Base-by-base conservation (phyloP, 495 filamentous ascomycete species). In the Neurospora hispaniola region DNA sequence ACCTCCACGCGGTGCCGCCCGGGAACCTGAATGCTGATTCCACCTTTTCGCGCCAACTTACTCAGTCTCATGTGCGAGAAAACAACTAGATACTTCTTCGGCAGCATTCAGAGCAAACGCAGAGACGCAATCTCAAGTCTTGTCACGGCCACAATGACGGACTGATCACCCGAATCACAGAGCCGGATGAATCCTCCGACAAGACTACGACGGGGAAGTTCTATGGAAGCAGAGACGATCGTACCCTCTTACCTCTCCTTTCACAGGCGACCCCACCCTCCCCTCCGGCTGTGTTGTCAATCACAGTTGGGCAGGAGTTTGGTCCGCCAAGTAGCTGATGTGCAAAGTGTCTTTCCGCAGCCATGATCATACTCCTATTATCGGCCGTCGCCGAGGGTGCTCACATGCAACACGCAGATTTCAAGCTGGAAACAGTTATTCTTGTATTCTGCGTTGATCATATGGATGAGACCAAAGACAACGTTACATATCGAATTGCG, bases 331-430 rank as follows among this genome's bases (percentile, higher is more conserved):
- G 14, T 35, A 66, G 54, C 54, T 66, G 54, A 38, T 38, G 54
- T 66, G 54, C 54, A 66, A 66, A 66, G 54, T 66, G 54, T 66
- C 54, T 66, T 66, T 66, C 54, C 54, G 54, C 54, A 66, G 54
- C 54, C 18, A 66, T 38, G 12, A 31, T 18, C 54, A 62, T 31
- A 27, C 27, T 62, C 54, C 46, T 54, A n/a, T 23, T 12, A 62
- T 16, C 54, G 54, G 54, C 54, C 54, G 27, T 66, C 54, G 54
- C 54, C 54, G 54, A 31, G 27, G 6, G 54, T 31, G 54, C 23
- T 66, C 54, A 66, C 23, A 31, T 66, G 54, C 48, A 27, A 27
- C 48, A 59, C 20, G 20, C 48, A 59, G 48, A 59, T 59, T 59
- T 20, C 48, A 59, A 5, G 48, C 48, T 27, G 11, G 48, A 31